Conservation (phyloP, 441 rosid species). For the Populus hybrid region DNA sequence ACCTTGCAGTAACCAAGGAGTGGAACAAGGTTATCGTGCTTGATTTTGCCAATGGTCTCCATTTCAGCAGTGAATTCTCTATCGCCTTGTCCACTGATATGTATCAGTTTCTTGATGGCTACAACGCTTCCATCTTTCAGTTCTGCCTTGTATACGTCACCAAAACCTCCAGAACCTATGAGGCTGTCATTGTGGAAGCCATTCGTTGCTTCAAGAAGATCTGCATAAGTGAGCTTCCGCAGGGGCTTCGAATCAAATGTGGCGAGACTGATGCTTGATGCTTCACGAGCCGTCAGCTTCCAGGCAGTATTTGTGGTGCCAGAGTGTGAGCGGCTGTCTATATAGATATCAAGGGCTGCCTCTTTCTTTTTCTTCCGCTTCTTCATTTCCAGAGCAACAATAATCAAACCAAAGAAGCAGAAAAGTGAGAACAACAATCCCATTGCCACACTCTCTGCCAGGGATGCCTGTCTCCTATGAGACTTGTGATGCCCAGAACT, state of each 20-base stretch:
- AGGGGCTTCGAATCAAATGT: constrained; percentile 76
- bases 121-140: constrained; percentile 81
- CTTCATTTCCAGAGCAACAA: constrained; percentile 58
- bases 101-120: constrained; percentile 90
- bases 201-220: constrained; percentile 87
- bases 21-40: constrained; percentile 91
- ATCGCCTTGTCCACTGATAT: constrained; percentile 92
- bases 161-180: constrained; percentile 95
- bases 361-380: constrained; percentile 71
- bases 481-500: constrained; percentile 49
- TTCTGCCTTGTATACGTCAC: constrained; percentile 90
- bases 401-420: constrained; percentile 61
- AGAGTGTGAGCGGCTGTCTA: constrained; percentile 64
- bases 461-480: constrained; percentile 46
- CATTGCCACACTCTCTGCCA: constrained; percentile 75
- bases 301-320: constrained; percentile 69
- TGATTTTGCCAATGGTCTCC: constrained; percentile 97
- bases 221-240: constrained; percentile 77
- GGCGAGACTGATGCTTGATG: constrained; percentile 78
- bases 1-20: constrained; percentile 94
- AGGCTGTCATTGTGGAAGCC: constrained; percentile 75
- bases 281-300: constrained; percentile 67
- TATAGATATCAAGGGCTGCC: constrained; percentile 49
- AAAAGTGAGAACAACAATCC: constrained; percentile 75
- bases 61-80: constrained; percentile 96